These are phyloP conservation scores for Suhomyces kilbournensis DNA, from an alignment of 805 yeast genomes.

Conservation along the genomic window DNA sequence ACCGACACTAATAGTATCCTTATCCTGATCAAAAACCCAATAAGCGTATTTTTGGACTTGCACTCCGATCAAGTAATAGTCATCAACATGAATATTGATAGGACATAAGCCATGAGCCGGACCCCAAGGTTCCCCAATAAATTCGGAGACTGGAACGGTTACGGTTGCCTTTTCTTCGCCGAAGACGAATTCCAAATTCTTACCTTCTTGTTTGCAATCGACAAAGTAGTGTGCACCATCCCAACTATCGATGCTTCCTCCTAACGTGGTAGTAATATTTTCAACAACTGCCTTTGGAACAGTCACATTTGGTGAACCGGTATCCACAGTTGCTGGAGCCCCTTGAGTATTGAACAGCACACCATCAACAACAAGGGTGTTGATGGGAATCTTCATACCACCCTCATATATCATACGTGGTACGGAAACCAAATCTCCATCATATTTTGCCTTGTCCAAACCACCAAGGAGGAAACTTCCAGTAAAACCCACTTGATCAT, in stretches of 20 bases:
- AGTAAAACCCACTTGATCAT: conserved; percentile 3
- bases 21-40: neutral
- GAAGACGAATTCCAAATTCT: conserved; percentile 3
- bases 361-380: conserved; percentile 4
- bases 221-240: neutral
- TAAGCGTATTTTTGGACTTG: neutral
- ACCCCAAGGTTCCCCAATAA: neutral
- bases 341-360: neutral
- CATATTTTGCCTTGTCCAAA: conserved; percentile 15
- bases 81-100: neutral
- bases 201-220: conserved; percentile 4
- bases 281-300: neutral
- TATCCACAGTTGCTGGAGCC: conserved; percentile 1
- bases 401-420: conserved; percentile 2
- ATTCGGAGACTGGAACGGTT: conserved; percentile 3
- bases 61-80: neutral
- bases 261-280: neutral
- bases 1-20: neutral
- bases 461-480: conserved; percentile 21
- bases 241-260: neutral
- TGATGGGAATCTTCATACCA: neutral
- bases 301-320: conserved; percentile 3
- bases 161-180: neutral
- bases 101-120: neutral
- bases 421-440: conserved; percentile 10